Evolutionary conservation across 768 basidiomycete genomes (phyloP).

Genomic region (Rhizopogon vulgaris): DNA sequence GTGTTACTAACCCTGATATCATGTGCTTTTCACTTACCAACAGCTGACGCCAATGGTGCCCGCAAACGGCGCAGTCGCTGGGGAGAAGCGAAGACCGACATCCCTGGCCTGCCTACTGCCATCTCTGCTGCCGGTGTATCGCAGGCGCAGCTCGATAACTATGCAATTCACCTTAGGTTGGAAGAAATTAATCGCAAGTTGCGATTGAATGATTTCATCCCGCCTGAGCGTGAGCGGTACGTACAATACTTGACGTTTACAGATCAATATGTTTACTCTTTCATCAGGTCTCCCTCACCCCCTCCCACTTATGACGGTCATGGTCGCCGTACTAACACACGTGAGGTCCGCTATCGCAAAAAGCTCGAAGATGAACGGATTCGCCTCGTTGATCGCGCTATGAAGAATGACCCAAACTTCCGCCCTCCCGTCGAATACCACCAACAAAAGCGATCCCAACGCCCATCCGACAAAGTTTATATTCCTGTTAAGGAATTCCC

Average conservation of each 20-base stretch:
- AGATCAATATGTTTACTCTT: constrained; percentile 5
- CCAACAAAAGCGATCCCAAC: constrained; percentile 87
- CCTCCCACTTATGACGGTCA: constrained; percentile 97
- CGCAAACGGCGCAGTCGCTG: constrained; percentile 96
- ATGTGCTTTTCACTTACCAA: constrained; percentile 34
- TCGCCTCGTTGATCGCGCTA: constrained; percentile 87
- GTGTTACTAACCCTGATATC: constrained; percentile 51
- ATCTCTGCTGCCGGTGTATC: constrained; percentile 92
- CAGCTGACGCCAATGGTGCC: constrained; percentile 80
- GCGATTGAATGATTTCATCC: constrained; percentile 88
- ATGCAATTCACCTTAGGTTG: constrained; percentile 90
- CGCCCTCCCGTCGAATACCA: constrained; percentile 96
- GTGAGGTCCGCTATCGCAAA: constrained; percentile 96
- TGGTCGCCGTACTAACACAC: constrained; percentile 96
- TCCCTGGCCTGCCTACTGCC: constrained; percentile 90
- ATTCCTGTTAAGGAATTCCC: constrained; percentile 99
- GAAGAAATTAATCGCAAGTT: constrained; percentile 98
- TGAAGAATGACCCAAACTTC: constrained; percentile 98
- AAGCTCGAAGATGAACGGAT: constrained; percentile 92
- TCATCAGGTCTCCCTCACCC: constrained; percentile 81
- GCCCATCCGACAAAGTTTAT: constrained; percentile 97
- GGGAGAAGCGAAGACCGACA: constrained; percentile 91
- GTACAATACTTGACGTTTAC: constrained; percentile 7
- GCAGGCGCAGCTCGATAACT: constrained; percentile 94
- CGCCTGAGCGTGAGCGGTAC: constrained; percentile 92